Percentiles rank a stretch among this genome's conserved stretches.
Evolutionary conservation across 176 grass and related monocot species (phyloP).

Genomic region (Melocanna baccifera): DNA sequence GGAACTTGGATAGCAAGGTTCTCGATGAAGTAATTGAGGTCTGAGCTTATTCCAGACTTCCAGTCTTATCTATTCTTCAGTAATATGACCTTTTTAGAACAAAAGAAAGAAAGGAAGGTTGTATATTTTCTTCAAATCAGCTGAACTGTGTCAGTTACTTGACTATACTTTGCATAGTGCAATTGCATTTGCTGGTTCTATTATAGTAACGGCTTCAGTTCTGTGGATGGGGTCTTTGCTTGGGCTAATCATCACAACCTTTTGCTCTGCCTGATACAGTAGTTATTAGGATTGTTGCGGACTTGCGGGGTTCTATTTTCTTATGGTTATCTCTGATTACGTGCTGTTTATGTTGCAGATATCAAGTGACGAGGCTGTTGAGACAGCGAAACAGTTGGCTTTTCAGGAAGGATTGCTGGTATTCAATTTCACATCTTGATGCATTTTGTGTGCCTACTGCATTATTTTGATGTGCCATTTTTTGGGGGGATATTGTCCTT

Average conservation of each 20-base stretch:
- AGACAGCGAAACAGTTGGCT: slow-evolving; percentile 93
- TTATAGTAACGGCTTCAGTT: background rate
- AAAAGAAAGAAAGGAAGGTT: background rate
- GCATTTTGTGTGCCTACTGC: background rate
- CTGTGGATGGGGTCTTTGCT: background rate
- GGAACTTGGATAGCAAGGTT: slow-evolving; percentile 72
- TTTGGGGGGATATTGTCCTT: background rate
- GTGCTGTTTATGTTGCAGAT: slow-evolving; percentile 43
- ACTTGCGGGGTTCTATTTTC: background rate
- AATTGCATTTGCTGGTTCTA: background rate
- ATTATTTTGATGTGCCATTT: background rate
- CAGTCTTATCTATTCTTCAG: background rate
- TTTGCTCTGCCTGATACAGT: background rate
- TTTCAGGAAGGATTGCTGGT: slow-evolving; percentile 97
- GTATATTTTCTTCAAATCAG: background rate
- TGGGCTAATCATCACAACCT: background rate
- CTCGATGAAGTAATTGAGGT: slow-evolving; percentile 91
- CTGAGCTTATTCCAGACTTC: background rate
- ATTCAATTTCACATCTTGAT: slow-evolving; percentile 22
- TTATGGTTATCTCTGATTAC: background rate
- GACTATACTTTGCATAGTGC: background rate
- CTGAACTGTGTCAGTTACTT: background rate
- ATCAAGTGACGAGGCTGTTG: slow-evolving; percentile 90
- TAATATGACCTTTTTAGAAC: background rate
- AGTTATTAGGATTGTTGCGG: background rate